phyloP scores from a whole-genome alignment of 495 filamentous ascomycete genomes.

The Aspergillus panamensis region DNA sequence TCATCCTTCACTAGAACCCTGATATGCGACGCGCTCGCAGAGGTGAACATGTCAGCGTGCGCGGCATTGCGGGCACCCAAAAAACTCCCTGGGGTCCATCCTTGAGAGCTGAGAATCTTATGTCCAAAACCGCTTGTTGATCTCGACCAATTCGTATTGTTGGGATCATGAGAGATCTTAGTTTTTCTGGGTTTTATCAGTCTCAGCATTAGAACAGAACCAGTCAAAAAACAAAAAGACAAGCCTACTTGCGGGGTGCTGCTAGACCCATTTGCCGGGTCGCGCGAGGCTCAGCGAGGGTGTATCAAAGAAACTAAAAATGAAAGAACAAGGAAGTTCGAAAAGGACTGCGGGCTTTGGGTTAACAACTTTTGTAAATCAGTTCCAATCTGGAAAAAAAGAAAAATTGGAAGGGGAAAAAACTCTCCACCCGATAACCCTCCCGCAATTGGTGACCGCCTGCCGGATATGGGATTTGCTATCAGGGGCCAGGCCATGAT shows the following conservation, averaged over 20 bases:
- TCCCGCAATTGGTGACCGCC: too few relatives aligned
- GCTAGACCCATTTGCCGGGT: conserved; percentile 64
- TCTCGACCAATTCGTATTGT: conserved; percentile 87
- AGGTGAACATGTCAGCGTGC: conserved; percentile 70
- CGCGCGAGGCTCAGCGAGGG: neutral
- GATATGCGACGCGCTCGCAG: conserved; percentile 73
- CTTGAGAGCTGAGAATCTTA: conserved; percentile 77
- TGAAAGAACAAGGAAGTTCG: neutral
- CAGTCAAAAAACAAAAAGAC: neutral
- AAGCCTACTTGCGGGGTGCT: conserved; percentile 62
- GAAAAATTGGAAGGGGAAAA: too few relatives aligned
- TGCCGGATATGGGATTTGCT: too few relatives aligned
- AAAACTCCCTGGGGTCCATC: conserved; percentile 80
- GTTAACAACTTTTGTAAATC: too few relatives aligned
- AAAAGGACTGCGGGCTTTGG: neutral
- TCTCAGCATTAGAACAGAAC: neutral
- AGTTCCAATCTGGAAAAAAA: too few relatives aligned
- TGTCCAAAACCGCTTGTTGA: conserved; percentile 82
- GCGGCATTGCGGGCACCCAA: conserved; percentile 71
- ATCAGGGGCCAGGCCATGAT: too few relatives aligned
- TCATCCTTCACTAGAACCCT: conserved; percentile 81
- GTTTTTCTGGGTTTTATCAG: conserved; percentile 54
- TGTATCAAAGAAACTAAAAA: neutral
- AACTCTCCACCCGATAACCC: too few relatives aligned
- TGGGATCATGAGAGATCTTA: conserved; percentile 84